Evolutionary conservation across 2,329 filamentous ascomycete genomes (phyloP), one percentile per base, ranked within the genome.

Genomic region (Juglanconis juglandina): DNA sequence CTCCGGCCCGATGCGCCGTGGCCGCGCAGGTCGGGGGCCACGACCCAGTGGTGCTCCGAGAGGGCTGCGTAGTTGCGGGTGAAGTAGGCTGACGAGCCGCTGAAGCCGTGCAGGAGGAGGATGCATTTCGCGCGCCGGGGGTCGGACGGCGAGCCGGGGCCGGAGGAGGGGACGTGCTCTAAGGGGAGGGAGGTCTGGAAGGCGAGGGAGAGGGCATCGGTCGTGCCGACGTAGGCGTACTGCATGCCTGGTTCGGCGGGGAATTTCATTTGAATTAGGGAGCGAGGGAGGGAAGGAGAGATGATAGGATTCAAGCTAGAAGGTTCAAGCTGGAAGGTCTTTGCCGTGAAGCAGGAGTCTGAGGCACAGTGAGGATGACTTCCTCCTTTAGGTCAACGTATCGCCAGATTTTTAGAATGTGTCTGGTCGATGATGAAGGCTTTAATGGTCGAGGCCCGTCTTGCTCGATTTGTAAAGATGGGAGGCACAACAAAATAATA

Each of bases 81-180:
- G 66, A 76, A 77, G 65, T 77, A 77, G 39, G 66, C 68, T 17
- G 71, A 72, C n/a, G 71, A 74, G 13, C 75, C 75, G 64, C 72
- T 74, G 67, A 77, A 77, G 62, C 75, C 75, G 64, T 77, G 75
- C 50, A 77, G 66, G 42, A 77, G 69, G 42, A 77, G 63, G 58
- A 76, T 67, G 65, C 71, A 71, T 24, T 53, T 63, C 57, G 52
- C 46, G 60, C 66, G 63, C 33, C 64, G 61, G 35, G 63, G 58
- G 47, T 65, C 48, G 49, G 37, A 8, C 35, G 51, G 13, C 53
- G 57, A 55, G 11, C 56, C 59, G 44, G 61, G 49, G 42, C 49
- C 30, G 46, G 30, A 34, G 42, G 49, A 30, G 48, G 61, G 58
- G 11, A 56, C 49, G 47, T 58, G 9, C 24, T 59, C 46, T 48